phyloP scores from a whole-genome alignment of 768 basidiomycete species.

The Phaeolepiota aurea region DNA sequence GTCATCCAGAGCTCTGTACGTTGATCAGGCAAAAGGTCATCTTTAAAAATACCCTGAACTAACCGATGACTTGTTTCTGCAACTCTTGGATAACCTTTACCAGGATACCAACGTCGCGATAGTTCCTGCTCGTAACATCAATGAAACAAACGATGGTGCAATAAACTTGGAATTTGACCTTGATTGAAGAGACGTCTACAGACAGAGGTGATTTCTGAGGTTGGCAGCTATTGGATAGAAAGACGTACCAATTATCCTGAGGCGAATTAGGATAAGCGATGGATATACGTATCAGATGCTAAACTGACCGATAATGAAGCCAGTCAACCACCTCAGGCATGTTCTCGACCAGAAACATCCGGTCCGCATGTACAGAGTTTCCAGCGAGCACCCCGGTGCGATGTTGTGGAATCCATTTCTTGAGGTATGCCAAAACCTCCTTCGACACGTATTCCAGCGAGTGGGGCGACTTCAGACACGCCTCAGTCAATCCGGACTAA shows the following conservation, averaged over 20 bases:
- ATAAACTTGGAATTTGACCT: constrained; percentile 31
- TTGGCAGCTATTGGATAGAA: no score
- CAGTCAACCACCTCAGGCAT: constrained; percentile 79
- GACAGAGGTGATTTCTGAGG: no score
- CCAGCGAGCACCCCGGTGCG: constrained; percentile 72
- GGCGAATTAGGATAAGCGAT: not conserved
- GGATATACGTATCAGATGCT: not conserved
- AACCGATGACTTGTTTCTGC: constrained; percentile 53
- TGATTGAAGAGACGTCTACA: constrained; percentile 83
- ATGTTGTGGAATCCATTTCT: constrained; percentile 71
- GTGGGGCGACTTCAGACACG: constrained; percentile 68
- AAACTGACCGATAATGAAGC: constrained; percentile 67
- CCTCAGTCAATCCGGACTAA: constrained; percentile 76
- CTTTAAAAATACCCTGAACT: not conserved
- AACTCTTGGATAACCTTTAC: constrained; percentile 18
- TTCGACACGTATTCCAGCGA: constrained; percentile 50
- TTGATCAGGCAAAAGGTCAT: not conserved
- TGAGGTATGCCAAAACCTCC: constrained; percentile 67
- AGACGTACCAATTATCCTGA: constrained; percentile 66
- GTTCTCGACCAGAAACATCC: constrained; percentile 58
- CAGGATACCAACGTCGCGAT: constrained; percentile 64
- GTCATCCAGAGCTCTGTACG: constrained; percentile 69
- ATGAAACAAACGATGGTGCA: not conserved
- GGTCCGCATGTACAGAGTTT: constrained; percentile 80
- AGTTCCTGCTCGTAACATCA: constrained; percentile 45